A percentile compares a stretch with the other conserved stretches of the same genome.
Conservation (phyloP, 192 early-diverging fungal species). For the Rhizoclosmatium globosum region DNA sequence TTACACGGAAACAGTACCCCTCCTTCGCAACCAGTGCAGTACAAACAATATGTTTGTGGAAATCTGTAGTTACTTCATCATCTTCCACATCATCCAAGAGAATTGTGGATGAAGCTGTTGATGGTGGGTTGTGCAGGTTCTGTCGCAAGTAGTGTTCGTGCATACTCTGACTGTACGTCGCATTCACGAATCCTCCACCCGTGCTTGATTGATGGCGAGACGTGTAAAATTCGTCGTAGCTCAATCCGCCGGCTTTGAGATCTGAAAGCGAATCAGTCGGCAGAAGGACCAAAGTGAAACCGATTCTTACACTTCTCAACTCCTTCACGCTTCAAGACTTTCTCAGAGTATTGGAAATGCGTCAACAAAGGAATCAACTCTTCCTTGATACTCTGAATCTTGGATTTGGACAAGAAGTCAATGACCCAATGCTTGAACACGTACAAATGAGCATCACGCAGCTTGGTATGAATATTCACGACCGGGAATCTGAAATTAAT, state of each 20-base stretch:
- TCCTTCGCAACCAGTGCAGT: conserved; percentile 53
- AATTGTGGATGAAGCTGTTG: conserved; percentile 12
- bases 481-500: conserved; percentile 71
- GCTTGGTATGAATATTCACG: conserved; percentile 77
- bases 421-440: conserved; percentile 94
- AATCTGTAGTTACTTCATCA: conserved; percentile 15
- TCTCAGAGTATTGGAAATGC: conserved; percentile 81
- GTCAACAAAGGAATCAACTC: conserved; percentile 84
- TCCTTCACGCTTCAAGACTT: conserved; percentile 70
- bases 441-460: conserved; percentile 93
- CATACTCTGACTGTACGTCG: conserved; percentile 17
- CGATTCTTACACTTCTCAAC: conserved; percentile 64
- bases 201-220: conserved; percentile 43
- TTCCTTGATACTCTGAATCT: conserved; percentile 77
- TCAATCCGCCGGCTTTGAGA: conserved; percentile 26
- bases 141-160: neutral
- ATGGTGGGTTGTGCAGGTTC: neutral
- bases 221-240: conserved; percentile 34
- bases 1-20: conserved; percentile 83
- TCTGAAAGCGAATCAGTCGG: conserved; percentile 4
- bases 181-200: conserved; percentile 31
- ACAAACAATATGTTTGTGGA: conserved; percentile 47
- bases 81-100: neutral
- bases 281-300: neutral
- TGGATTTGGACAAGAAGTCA: conserved; percentile 76